phyloP scores from a whole-genome alignment of 2,329 filamentous ascomycete species.

The Phoma herbarum region DNA sequence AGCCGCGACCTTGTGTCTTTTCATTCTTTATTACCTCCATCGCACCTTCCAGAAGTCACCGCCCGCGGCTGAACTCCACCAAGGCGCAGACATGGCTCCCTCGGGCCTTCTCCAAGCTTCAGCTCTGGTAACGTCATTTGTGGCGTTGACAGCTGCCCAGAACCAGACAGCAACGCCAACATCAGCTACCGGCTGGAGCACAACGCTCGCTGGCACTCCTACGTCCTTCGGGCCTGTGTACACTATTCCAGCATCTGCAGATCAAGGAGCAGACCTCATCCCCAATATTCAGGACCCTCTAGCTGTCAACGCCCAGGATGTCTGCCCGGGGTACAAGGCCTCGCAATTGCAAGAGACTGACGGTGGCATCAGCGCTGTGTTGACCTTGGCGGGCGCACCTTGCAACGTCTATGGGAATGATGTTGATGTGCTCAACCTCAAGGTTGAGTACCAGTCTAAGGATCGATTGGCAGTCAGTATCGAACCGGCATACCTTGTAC shows the following conservation, averaged over 20 bases:
- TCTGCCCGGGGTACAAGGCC: conserved; percentile 69
- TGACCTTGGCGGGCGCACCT: conserved; percentile 62
- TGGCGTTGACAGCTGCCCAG: conserved; percentile 36
- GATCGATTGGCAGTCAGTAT: conserved; percentile 77
- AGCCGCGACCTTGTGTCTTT: conserved; percentile 10
- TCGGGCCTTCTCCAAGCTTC: conserved; percentile 36
- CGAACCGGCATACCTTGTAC: conserved; percentile 67
- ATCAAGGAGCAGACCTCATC: conserved; percentile 51
- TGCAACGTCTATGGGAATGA: conserved; percentile 83
- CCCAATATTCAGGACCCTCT: conserved; percentile 72
- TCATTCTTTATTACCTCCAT: conserved; percentile 12
- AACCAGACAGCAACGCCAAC: conserved; percentile 26
- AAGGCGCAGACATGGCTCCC: conserved; percentile 15
- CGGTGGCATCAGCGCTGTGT: conserved; percentile 61
- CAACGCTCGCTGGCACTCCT: conserved; percentile 40
- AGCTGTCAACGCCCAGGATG: conserved; percentile 68
- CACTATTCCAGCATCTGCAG: conserved; percentile 50
- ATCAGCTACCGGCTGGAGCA: conserved; percentile 30
- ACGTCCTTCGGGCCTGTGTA: conserved; percentile 45
- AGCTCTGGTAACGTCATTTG: conserved; percentile 34
- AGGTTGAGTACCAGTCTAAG: conserved; percentile 71
- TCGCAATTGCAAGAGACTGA: conserved; percentile 57
- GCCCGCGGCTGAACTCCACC: not conserved
- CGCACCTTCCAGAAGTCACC: conserved; percentile 4
- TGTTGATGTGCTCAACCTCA: conserved; percentile 70